phyloP scores from a whole-genome alignment of 306 rosid genomes.

The Malus sieversii region DNA sequence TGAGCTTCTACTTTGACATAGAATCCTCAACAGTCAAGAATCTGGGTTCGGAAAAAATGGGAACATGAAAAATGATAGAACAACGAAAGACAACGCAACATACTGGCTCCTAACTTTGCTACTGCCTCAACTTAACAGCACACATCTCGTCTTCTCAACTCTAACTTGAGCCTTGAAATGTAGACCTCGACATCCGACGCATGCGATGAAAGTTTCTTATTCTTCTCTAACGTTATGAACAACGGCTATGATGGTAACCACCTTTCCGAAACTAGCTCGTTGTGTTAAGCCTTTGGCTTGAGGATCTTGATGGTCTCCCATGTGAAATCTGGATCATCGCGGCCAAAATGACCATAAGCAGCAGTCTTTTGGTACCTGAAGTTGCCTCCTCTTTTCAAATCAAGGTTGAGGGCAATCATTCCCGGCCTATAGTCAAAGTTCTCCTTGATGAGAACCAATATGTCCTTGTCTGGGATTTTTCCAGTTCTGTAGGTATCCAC shows the following conservation, averaged over 20 bases:
- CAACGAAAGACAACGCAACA: slow-evolving; percentile 2
- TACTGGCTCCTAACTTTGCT: slow-evolving; percentile 22
- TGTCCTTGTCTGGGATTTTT: slow-evolving; percentile 53
- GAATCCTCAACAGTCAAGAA: slow-evolving; percentile 17
- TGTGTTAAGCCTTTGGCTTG: slow-evolving; percentile 57
- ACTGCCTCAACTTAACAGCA: slow-evolving; percentile 24
- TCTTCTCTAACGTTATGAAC: slow-evolving; percentile 16
- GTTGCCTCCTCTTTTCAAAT: slow-evolving; percentile 62
- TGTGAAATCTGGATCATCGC: slow-evolving; percentile 71
- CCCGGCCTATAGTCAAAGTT: slow-evolving; percentile 74
- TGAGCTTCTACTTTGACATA: neutral
- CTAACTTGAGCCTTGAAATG: slow-evolving; percentile 15
- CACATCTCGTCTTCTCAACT: slow-evolving; percentile 18
- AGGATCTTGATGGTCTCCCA: slow-evolving; percentile 72
- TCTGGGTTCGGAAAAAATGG: slow-evolving; percentile 18
- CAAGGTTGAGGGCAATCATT: slow-evolving; percentile 67
- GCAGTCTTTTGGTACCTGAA: slow-evolving; percentile 76
- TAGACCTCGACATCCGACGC: slow-evolving; percentile 21
- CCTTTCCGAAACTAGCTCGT: neutral
- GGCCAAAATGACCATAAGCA: slow-evolving; percentile 78
- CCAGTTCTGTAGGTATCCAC: slow-evolving; percentile 67
- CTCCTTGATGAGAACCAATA: slow-evolving; percentile 56
- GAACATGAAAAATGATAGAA: neutral
- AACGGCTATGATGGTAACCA: slow-evolving; percentile 36
- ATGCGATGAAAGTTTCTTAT: slow-evolving; percentile 35